Percentiles rank a stretch among this genome's conserved stretches.
Evolutionary conservation across 495 filamentous ascomycete genomes (phyloP).

Genomic region (Trichoderma erinaceum): DNA sequence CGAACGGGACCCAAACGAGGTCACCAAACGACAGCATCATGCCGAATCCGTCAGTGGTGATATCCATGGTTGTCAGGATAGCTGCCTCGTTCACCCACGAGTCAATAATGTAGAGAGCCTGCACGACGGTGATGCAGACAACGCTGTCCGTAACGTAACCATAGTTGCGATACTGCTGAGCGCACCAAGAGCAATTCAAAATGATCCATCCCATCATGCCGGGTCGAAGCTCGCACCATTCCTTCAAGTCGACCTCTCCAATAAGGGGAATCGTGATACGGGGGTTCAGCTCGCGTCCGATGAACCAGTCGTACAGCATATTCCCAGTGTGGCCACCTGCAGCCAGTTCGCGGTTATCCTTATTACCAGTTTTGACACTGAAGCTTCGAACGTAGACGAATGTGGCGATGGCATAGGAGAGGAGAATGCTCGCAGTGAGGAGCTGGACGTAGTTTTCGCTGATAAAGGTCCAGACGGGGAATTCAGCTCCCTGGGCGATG

Average conservation of each 20-base stretch:
- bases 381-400: conserved; percentile 81
- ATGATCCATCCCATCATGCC: conserved; percentile 88
- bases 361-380: conserved; percentile 63
- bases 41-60: conserved; percentile 91
- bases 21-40: conserved; percentile 97
- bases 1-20: conserved; percentile 87
- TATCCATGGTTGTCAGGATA: conserved; percentile 92
- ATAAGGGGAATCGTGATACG: conserved; percentile 72
- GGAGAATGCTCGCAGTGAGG: conserved; percentile 73
- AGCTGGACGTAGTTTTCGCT: conserved; percentile 84
- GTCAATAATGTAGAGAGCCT: conserved; percentile 81
- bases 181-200: conserved; percentile 76
- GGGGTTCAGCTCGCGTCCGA: conserved; percentile 94
- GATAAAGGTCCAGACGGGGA: conserved; percentile 86
- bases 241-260: conserved; percentile 83
- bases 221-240: conserved; percentile 83
- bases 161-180: conserved; percentile 78
- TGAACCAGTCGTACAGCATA: conserved; percentile 91
- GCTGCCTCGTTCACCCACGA: conserved; percentile 84
- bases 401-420: conserved; percentile 59
- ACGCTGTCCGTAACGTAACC: conserved; percentile 86
- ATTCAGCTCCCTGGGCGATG: conserved; percentile 67
- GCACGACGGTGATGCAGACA: conserved; percentile 69
- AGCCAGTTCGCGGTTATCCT: conserved; percentile 68
- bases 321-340: conserved; percentile 79